Evolutionary conservation across 2,329 filamentous ascomycete genomes (phyloP).

Genomic region (Xylogone sp.): DNA sequence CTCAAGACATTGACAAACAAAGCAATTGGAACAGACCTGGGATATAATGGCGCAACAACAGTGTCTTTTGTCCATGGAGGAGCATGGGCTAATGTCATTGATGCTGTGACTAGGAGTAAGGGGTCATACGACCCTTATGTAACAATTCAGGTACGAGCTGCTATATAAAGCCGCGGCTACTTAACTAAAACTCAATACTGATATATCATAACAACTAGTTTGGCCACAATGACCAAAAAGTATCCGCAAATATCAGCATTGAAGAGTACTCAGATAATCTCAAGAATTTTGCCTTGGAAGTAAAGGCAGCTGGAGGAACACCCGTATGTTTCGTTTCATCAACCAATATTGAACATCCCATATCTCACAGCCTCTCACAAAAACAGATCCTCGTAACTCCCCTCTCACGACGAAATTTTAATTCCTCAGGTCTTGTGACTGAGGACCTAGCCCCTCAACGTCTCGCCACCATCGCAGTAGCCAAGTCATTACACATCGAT

Average conservation of each 20-base stretch:
- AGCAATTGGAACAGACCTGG: constrained; percentile 43
- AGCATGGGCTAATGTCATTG: constrained; percentile 40
- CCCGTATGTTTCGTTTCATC: too few relatives aligned
- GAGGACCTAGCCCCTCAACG: constrained; percentile 37
- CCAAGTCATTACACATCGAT: constrained; percentile 24
- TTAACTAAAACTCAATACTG: too few relatives aligned
- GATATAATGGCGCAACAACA: constrained; percentile 43
- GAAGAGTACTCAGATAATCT: constrained; percentile 39
- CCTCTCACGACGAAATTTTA: constrained; percentile 40
- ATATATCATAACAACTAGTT: too few relatives aligned
- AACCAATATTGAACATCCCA: too few relatives aligned
- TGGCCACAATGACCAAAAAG: constrained; percentile 51
- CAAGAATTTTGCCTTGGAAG: constrained; percentile 28
- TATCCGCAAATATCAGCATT: constrained; percentile 34
- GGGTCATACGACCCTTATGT: constrained; percentile 37
- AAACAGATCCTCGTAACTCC: constrained; percentile 39
- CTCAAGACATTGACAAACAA: constrained; percentile 39
- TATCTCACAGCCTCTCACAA: neutral
- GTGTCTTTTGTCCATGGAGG: constrained; percentile 41
- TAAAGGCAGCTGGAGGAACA: constrained; percentile 24
- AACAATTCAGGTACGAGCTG: constrained; percentile 41
- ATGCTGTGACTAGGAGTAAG: constrained; percentile 31
- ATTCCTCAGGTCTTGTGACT: constrained; percentile 31
- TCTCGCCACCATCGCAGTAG: constrained; percentile 36
- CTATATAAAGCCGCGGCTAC: too few relatives aligned